Conservation (phyloP, 1,284 basidiomycete species). For the Cryptococcus sp. region DNA sequence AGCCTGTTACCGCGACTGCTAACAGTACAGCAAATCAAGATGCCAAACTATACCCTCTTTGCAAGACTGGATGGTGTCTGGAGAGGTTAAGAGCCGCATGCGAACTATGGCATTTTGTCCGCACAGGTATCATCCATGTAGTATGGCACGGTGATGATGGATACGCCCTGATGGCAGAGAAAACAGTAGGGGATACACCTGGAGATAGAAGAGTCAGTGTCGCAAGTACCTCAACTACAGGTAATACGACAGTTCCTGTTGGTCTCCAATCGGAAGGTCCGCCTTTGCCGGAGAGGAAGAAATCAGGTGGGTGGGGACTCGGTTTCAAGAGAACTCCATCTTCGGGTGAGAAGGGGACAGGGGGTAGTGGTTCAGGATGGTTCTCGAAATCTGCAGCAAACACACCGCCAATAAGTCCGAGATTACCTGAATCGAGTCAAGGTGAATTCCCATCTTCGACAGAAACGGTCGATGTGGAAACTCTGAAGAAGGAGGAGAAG, state of each 20-base stretch:
- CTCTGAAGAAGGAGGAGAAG: slow-evolving; percentile 2
- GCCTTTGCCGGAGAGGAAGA: slow-evolving; percentile 18
- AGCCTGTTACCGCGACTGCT: slow-evolving; percentile 15
- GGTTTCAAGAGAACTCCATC: slow-evolving; percentile 28
- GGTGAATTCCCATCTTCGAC: not conserved
- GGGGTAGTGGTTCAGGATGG: not conserved
- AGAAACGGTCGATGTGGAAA: slow-evolving; percentile 5
- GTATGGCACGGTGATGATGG: slow-evolving; percentile 74
- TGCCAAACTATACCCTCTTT: slow-evolving; percentile 61
- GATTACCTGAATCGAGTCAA: not conserved
- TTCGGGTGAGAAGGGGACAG: not conserved
- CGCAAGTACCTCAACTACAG: not conserved
- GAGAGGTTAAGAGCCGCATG: slow-evolving; percentile 73
- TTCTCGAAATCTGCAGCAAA: not conserved
- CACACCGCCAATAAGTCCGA: slow-evolving; percentile 1
- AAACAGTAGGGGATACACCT: not conserved
- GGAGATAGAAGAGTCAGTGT: not conserved
- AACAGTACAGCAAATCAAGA: slow-evolving; percentile 35
- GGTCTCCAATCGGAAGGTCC: slow-evolving; percentile 1
- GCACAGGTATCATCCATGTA: slow-evolving; percentile 71
- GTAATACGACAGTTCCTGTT: not conserved
- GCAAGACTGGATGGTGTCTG: slow-evolving; percentile 56
- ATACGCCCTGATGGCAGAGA: slow-evolving; percentile 28
- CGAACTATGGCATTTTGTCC: slow-evolving; percentile 83
- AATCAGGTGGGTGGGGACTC: slow-evolving; percentile 35